Base-by-base conservation (phyloP, 2,329 filamentous ascomycete genomes). In the Calonectria henricotiae region DNA sequence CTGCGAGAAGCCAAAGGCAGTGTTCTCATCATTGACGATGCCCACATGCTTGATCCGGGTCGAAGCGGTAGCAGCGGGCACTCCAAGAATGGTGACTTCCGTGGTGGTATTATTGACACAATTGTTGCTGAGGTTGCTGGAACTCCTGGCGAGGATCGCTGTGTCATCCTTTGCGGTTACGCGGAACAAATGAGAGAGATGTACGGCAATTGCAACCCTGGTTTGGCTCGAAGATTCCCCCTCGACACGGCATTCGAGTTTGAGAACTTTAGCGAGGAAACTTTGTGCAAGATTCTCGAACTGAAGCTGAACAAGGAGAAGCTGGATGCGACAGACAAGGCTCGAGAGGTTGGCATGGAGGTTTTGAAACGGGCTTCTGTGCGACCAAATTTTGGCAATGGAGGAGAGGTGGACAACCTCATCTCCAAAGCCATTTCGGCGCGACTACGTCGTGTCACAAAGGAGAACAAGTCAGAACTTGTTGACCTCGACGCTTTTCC, bases 21-120 rank as follows among this genome's bases (percentile, higher is more conserved):
- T 75, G 91, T 95, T 1, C 85, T 95, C 0, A 89, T 95, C 41
- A 94, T 95, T 13, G 93, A 95, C 70, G 93, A 95, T 77, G 92
- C 92, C 0, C 94, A 95, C 74, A 90, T 90, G 75, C 85, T 95
- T 0, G 88, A 86, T 62, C 80, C 82, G 1, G 84, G 84, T 15
- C 73, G 70, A 1, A 80, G 79, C 9, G 80, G 77, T 0, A 75
- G 75, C 0, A 75, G 75, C 12, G 71, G 70, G 6, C 71, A 71
- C 32, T 83, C 83, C 12, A 80, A 82, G 0, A 77, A 79, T 61
- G 77, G 77, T 4, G 76, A 77, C 64, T 94, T 83, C 81, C 91
- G 89, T 75, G 87, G 85, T 0, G 91, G 90, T 0, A 91, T 94
- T 1, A 86, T 95, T 7, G 93, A 95, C 70, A 94, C 92, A 0